Conservation (phyloP, 768 basidiomycete species). For the Podaxis sp. region DNA sequence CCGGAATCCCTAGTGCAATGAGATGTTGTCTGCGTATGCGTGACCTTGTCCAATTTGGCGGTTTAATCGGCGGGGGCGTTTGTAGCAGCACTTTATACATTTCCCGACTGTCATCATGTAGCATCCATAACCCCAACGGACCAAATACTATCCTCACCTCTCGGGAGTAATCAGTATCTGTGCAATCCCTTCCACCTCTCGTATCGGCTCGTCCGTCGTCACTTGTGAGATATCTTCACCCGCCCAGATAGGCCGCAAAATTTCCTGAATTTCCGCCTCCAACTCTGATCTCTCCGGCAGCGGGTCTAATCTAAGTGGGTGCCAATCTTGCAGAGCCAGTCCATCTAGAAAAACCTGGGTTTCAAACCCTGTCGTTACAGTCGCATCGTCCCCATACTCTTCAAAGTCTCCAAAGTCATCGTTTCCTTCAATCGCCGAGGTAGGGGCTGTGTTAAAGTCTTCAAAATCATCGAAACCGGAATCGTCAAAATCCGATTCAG, state of each 20-base stretch:
- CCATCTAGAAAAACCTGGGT: conserved; percentile 30
- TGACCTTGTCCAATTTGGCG: conserved; percentile 94
- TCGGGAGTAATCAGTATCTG: conserved; percentile 74
- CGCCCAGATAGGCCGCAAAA: conserved; percentile 66
- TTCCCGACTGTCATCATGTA: conserved; percentile 53
- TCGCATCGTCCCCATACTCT: conserved; percentile 58
- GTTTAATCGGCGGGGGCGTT: conserved; percentile 69
- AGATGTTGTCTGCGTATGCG: conserved; percentile 87
- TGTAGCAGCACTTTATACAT: conserved; percentile 70
- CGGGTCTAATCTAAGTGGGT: conserved; percentile 61
- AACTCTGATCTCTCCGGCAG: conserved; percentile 55
- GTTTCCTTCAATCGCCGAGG: conserved; percentile 33
- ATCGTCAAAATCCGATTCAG: conserved; percentile 27
- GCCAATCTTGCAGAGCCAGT: conserved; percentile 48
- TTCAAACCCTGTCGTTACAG: conserved; percentile 3
- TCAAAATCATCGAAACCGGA: conserved; percentile 54
- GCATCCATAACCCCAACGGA: conserved; percentile 8
- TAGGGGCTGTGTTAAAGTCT: conserved; percentile 51
- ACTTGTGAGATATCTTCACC: conserved; percentile 42
- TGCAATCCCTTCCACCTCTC: conserved; percentile 74
- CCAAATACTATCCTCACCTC: conserved; percentile 44
- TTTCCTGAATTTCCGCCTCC: conserved; percentile 55
- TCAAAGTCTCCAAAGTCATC: conserved; percentile 89
- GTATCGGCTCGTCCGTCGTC: conserved; percentile 66
- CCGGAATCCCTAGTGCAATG: conserved; percentile 87